These are phyloP conservation scores for Noccaea caerulescens DNA, from an alignment of 345 rosid species.

Conservation along the genomic window DNA sequence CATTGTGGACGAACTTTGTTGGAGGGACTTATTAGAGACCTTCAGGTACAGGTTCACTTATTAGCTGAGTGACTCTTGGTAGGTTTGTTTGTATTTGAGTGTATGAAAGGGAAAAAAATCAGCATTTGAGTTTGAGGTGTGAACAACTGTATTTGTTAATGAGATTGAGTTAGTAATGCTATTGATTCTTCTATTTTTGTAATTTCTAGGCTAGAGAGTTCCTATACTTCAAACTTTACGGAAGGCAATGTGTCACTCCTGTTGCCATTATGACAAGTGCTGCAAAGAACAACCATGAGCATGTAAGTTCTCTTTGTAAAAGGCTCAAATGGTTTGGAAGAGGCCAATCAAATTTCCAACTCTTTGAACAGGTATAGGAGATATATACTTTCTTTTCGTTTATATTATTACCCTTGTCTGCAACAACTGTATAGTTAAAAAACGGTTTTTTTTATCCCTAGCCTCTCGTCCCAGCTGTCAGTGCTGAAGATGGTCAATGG, in stretches of 20 bases:
- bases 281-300: conserved; percentile 89
- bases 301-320: conserved; percentile 71
- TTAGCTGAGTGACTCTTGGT: conserved; percentile 21
- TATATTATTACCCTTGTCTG: neutral
- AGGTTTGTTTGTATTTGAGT: conserved; percentile 30
- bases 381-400: neutral
- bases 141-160: conserved; percentile 3
- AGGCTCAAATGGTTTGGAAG: conserved; percentile 89
- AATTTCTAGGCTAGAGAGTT: conserved; percentile 80
- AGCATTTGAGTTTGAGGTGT: neutral
- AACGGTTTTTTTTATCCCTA: conserved; percentile 44
- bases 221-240: conserved; percentile 83
- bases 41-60: conserved; percentile 63
- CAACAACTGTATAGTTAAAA: neutral
- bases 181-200: neutral
- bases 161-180: conserved; percentile 13
- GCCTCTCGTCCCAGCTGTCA: conserved; percentile 91
- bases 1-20: conserved; percentile 89
- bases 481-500: conserved; percentile 90
- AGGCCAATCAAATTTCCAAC: conserved; percentile 79
- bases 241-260: conserved; percentile 85
- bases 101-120: neutral
- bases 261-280: conserved; percentile 96
- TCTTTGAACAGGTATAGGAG: conserved; percentile 81
- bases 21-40: conserved; percentile 95